These are phyloP conservation scores for Pisolithus marmoratus DNA, from an alignment of 768 basidiomycete genomes.

Conservation along the genomic window DNA sequence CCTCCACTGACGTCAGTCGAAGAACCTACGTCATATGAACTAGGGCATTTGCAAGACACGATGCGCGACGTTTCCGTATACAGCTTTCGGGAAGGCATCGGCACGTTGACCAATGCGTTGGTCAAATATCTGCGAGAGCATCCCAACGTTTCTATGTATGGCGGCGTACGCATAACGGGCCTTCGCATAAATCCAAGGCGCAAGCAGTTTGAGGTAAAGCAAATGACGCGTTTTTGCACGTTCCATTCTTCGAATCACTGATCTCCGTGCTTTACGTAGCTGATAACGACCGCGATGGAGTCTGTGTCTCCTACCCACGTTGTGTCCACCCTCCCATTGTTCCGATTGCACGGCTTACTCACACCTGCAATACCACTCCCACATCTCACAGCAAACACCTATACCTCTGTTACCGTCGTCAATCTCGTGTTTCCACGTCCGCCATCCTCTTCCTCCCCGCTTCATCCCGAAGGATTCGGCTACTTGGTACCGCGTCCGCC, in stretches of 20 bases:
- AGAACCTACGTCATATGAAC: constrained; percentile 32
- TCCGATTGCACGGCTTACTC: constrained; percentile 42
- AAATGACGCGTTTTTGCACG: neutral
- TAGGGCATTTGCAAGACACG: constrained; percentile 41
- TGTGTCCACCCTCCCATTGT: constrained; percentile 73
- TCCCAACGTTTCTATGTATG: constrained; percentile 55
- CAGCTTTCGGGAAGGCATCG: constrained; percentile 75
- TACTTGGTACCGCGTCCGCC: constrained; percentile 84
- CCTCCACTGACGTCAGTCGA: constrained; percentile 3
- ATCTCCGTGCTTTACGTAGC: constrained; percentile 15
- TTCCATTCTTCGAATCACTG: constrained; percentile 1
- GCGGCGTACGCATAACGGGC: constrained; percentile 34
- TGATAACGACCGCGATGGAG: constrained; percentile 29
- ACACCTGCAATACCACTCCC: constrained; percentile 42
- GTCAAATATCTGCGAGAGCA: constrained; percentile 37
- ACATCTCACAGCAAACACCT: constrained; percentile 62
- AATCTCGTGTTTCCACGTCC: constrained; percentile 73
- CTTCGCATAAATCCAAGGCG: constrained; percentile 30
- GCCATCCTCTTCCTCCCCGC: constrained; percentile 30
- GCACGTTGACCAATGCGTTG: constrained; percentile 57
- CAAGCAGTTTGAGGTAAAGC: constrained; percentile 41
- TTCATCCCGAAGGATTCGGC: constrained; percentile 88
- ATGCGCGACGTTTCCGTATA: constrained; percentile 70
- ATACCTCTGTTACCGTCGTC: constrained; percentile 80
- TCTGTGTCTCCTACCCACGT: constrained; percentile 51